Conservation (phyloP, 78 protist genomes). For the Polysphondylium violaceum region DNA sequence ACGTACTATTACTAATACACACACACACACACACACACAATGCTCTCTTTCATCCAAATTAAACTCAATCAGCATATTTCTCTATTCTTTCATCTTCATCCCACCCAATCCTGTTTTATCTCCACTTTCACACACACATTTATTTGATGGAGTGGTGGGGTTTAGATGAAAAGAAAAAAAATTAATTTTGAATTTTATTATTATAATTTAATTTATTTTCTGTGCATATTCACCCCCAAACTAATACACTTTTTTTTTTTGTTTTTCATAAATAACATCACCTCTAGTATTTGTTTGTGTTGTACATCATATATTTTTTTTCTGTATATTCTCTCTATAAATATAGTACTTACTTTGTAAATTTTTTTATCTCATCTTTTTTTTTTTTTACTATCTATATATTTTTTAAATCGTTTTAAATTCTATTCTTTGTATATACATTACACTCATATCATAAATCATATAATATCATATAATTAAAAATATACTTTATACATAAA, state of each 20-base stretch:
- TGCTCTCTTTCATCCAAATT: too few species aligned
- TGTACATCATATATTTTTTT: neutral
- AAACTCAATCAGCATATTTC: too few species aligned
- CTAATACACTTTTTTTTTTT: neutral
- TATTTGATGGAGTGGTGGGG: too few species aligned
- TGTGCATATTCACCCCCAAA: too few species aligned
- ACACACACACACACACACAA: too few species aligned
- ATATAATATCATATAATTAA: neutral
- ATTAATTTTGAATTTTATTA: too few species aligned
- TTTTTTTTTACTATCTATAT: neutral
- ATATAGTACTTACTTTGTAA: neutral
- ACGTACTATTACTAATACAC: too few species aligned
- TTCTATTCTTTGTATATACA: neutral
- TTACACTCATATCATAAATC: neutral
- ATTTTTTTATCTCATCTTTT: neutral
- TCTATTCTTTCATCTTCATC: too few species aligned
- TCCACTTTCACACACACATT: too few species aligned
- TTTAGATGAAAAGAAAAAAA: too few species aligned
- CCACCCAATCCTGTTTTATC: too few species aligned
- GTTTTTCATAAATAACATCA: neutral
- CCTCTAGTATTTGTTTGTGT: neutral
- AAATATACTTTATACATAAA: neutral
- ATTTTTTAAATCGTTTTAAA: neutral
- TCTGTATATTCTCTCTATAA: neutral
- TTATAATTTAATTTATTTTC: too few species aligned